phyloP scores from a whole-genome alignment of 257 asterid species.

The Euphrasia confusa region DNA sequence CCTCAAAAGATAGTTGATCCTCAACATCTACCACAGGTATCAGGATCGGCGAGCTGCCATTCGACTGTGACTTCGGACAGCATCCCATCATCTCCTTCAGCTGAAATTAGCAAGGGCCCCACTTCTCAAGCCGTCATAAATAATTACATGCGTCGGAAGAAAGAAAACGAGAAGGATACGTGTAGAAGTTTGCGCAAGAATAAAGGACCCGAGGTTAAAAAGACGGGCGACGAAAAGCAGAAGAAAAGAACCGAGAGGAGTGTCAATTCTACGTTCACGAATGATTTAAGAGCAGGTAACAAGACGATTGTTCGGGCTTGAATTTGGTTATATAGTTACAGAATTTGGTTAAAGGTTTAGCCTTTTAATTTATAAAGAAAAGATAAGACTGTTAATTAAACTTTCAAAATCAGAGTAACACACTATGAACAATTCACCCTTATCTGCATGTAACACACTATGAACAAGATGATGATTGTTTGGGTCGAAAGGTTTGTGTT shows the following conservation, averaged over 20 bases:
- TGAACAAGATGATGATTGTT: no score
- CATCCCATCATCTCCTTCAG: slow-evolving; percentile 38
- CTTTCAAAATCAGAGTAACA: no score
- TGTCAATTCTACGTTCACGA: not conserved
- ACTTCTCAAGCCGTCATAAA: slow-evolving; percentile 10
- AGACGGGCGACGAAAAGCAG: slow-evolving; percentile 27
- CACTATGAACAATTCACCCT: no score
- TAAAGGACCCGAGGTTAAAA: slow-evolving; percentile 24
- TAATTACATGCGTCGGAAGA: slow-evolving; percentile 22
- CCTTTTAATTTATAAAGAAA: no score
- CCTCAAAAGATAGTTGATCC: not conserved
- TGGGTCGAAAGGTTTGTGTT: no score
- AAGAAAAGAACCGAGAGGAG: slow-evolving; percentile 27
- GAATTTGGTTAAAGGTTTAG: not conserved
- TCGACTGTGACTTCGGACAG: slow-evolving; percentile 41
- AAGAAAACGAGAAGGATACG: slow-evolving; percentile 31
- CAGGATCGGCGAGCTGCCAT: slow-evolving; percentile 37
- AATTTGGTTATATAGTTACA: slow-evolving; percentile 3
- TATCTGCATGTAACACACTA: no score
- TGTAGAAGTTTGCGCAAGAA: slow-evolving; percentile 16
- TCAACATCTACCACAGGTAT: slow-evolving; percentile 18
- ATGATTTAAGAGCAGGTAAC: slow-evolving; percentile 18
- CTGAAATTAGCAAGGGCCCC: slow-evolving; percentile 22
- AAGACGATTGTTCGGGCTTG: slow-evolving; percentile 33
- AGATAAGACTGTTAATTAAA: no score